phyloP scores from a whole-genome alignment of 768 basidiomycete genomes.

The Tephrocybe sp. region DNA sequence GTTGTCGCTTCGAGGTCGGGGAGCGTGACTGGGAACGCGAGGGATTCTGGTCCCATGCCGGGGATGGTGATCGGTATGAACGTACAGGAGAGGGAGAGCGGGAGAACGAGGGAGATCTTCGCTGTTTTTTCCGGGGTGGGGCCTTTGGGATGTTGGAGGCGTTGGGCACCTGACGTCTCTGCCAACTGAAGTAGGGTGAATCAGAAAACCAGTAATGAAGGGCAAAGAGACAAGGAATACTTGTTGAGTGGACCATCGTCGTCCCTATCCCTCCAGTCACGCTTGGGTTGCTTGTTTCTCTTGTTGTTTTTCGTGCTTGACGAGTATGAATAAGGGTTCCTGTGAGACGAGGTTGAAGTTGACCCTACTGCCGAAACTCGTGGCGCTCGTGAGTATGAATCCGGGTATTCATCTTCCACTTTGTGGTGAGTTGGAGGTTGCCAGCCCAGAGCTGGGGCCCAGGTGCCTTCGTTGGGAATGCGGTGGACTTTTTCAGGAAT shows the following conservation, averaged over 20 bases:
- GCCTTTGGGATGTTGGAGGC: conserved; percentile 35
- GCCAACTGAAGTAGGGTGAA: conserved; percentile 50
- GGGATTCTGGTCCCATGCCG: conserved; percentile 42
- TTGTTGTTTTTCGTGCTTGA: conserved; percentile 28
- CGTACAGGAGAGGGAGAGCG: conserved; percentile 61
- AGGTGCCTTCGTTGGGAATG: conserved; percentile 51
- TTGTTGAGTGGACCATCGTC: conserved; percentile 76
- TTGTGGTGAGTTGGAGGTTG: conserved; percentile 40
- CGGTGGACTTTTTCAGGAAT: conserved; percentile 25
- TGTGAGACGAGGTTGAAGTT: conserved; percentile 26
- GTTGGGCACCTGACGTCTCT: conserved; percentile 49
- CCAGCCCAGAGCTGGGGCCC: conserved; percentile 76
- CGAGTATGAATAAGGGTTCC: conserved; percentile 15
- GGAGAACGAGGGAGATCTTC: conserved; percentile 53
- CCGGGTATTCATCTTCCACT: conserved; percentile 34
- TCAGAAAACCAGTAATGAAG: conserved; percentile 3
- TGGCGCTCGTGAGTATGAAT: conserved; percentile 28
- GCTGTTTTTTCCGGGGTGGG: conserved; percentile 44
- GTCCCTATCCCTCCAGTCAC: conserved; percentile 47
- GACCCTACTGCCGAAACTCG: conserved; percentile 22
- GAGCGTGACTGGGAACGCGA: conserved; percentile 62
- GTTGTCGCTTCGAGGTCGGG: conserved; percentile 53
- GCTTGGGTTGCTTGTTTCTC: conserved; percentile 37
- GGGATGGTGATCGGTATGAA: conserved; percentile 66
- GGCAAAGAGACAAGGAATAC: conserved; percentile 39